Percentiles rank a stretch among this genome's conserved stretches.
These are phyloP conservation scores for Angomonas deanei DNA, from an alignment of 208 protist genomes.

Conservation along the genomic window DNA sequence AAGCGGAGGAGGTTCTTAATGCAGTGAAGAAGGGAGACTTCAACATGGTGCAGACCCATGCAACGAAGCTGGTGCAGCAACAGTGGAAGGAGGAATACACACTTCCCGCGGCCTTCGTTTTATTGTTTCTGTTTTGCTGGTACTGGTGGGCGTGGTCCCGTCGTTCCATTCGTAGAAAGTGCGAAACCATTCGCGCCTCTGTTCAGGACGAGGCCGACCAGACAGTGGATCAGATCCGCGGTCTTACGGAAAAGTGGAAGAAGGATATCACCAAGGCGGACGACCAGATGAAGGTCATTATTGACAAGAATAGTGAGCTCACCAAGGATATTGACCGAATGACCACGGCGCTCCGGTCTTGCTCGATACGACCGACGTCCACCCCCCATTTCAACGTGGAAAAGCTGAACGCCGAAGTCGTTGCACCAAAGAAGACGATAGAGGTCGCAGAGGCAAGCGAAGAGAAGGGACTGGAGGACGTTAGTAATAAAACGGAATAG, in stretches of 20 bases:
- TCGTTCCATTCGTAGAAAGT: slow-evolving; percentile 55
- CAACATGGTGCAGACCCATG: slow-evolving; percentile 47
- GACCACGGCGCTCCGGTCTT: slow-evolving; percentile 71
- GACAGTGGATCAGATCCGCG: slow-evolving; percentile 42
- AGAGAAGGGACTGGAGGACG: too few species aligned
- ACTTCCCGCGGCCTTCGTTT: slow-evolving; percentile 43
- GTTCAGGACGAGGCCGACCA: slow-evolving; percentile 54
- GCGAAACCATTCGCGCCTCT: slow-evolving; percentile 28
- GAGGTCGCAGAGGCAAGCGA: too few species aligned
- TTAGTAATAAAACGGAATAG: too few species aligned
- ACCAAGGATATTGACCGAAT: slow-evolving; percentile 77
- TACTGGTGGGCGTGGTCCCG: slow-evolving; percentile 62
- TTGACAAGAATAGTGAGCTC: slow-evolving; percentile 79
- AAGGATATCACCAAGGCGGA: slow-evolving; percentile 49
- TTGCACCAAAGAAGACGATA: not conserved
- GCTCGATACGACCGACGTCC: slow-evolving; percentile 34
- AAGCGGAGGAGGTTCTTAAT: slow-evolving; percentile 42
- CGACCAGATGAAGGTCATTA: slow-evolving; percentile 65
- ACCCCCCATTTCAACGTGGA: not conserved
- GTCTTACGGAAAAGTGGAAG: slow-evolving; percentile 53
- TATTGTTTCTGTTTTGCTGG: slow-evolving; percentile 58
- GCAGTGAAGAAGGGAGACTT: slow-evolving; percentile 66
- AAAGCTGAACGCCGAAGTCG: not conserved
- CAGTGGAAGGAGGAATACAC: slow-evolving; percentile 69
- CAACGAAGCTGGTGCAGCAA: slow-evolving; percentile 51